Percentiles rank a stretch among this genome's conserved stretches.
phyloP scores from a whole-genome alignment of 1,284 basidiomycete genomes.

The Termitomyces sp. region DNA sequence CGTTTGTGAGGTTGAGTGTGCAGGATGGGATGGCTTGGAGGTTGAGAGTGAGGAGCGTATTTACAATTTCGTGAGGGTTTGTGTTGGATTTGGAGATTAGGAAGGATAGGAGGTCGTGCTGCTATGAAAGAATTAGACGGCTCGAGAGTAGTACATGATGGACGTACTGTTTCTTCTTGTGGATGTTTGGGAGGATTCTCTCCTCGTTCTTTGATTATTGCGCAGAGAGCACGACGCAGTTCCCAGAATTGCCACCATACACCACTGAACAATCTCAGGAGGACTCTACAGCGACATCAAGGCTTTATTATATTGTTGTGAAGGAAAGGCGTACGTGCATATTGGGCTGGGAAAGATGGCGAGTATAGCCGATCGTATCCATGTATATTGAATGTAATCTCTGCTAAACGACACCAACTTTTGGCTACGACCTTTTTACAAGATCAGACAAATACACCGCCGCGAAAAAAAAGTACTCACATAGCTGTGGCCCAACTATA shows the following conservation, averaged over 20 bases:
- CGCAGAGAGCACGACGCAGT: conserved; percentile 3
- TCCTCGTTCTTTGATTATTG: not conserved
- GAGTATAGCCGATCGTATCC: not conserved
- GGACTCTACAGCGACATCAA: not conserved
- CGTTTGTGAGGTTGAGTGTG: conserved; percentile 14
- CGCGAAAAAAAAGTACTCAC: not conserved
- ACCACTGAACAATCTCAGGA: not conserved
- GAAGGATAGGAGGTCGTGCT: conserved; percentile 6
- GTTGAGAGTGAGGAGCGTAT: conserved; percentile 23
- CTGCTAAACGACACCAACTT: conserved; percentile 3
- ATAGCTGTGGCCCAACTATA: conserved; percentile 9
- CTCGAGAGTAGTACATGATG: not conserved
- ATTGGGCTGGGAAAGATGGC: not conserved
- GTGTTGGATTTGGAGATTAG: not conserved
- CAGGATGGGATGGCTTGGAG: conserved; percentile 27
- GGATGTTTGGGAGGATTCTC: not conserved
- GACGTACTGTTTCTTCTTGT: conserved; percentile 2
- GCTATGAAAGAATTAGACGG: no score
- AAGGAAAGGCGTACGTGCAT: not conserved
- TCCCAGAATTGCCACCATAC: not conserved
- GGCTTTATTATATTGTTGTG: not conserved
- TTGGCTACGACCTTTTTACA: conserved; percentile 1
- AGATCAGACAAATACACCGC: not conserved
- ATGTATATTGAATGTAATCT: not conserved
- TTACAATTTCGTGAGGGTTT: conserved; percentile 11